Percentiles rank a stretch among this genome's conserved stretches.
Evolutionary conservation across 2,329 filamentous ascomycete species (phyloP).

Genomic region (Emergomyces orientalis): DNA sequence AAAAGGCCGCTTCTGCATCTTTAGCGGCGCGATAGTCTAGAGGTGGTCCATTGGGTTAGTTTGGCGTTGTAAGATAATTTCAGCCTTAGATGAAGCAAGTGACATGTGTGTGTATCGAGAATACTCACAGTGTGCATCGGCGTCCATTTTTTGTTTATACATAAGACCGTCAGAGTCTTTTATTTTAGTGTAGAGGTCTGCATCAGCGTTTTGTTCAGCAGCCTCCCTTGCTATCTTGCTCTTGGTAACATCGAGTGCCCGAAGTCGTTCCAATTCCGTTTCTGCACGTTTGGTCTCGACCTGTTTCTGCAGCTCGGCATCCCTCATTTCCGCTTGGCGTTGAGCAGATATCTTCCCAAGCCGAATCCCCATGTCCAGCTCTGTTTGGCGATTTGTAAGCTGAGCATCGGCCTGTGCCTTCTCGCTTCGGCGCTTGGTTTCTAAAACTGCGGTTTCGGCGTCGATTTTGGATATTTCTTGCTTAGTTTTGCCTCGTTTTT

Average conservation of each 20-base stretch:
- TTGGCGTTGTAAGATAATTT: not conserved
- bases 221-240: constrained; percentile 48
- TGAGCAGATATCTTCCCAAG: constrained; percentile 65
- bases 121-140: constrained; percentile 28
- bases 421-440: constrained; percentile 75
- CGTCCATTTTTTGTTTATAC: constrained; percentile 35
- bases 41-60: constrained; percentile 7
- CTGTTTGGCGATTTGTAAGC: constrained; percentile 62
- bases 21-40: constrained; percentile 25
- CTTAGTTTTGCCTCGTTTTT: constrained; percentile 70
- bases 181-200: constrained; percentile 41
- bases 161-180: constrained; percentile 45
- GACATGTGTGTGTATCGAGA: not conserved
- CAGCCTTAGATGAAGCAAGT: not conserved
- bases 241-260: constrained; percentile 69
- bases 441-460: constrained; percentile 72
- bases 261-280: constrained; percentile 70
- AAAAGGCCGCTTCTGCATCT: constrained; percentile 45
- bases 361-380: constrained; percentile 63
- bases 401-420: constrained; percentile 69
- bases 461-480: constrained; percentile 83
- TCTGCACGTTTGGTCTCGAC: constrained; percentile 69
- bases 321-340: constrained; percentile 62
- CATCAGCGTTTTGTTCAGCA: constrained; percentile 39
- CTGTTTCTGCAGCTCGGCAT: constrained; percentile 69